Evolutionary conservation across 164 flowering plant species (phyloP).

Genomic region (Sedum album): DNA sequence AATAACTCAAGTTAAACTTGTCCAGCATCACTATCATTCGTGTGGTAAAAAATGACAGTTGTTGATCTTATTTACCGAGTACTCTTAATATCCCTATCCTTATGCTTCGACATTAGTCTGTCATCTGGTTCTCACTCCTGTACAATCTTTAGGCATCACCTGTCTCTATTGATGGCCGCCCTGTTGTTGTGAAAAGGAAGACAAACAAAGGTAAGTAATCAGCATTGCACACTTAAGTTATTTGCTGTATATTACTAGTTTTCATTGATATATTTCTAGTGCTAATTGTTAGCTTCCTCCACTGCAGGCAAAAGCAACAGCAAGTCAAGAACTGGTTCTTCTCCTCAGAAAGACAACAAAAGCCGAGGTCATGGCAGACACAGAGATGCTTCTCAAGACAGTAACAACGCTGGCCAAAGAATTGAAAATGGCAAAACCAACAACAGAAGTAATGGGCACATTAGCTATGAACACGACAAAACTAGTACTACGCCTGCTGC

Average conservation of each 20-base stretch:
- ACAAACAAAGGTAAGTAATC: not conserved
- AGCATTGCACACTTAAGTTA: not conserved
- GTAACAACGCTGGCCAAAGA: not conserved
- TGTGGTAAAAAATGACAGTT: not conserved
- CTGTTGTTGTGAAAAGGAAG: not conserved
- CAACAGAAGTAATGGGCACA: not conserved
- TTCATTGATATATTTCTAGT: not conserved
- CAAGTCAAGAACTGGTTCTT: not conserved
- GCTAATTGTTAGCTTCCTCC: not conserved
- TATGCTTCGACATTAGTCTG: not conserved
- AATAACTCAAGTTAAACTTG: not conserved
- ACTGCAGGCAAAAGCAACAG: not conserved
- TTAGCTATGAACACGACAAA: not conserved
- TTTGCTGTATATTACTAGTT: not conserved
- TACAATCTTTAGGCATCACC: slow-evolving; percentile 4
- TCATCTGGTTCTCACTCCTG: not conserved
- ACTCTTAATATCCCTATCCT: too few species aligned
- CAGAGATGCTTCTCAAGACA: not conserved
- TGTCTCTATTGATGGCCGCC: slow-evolving; percentile 8
- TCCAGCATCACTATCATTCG: not conserved
- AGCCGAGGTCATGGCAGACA: not conserved
- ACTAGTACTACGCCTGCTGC: not conserved
- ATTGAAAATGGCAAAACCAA: not conserved
- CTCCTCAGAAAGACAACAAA: slow-evolving; percentile 2
- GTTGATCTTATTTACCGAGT: not conserved